Base-by-base conservation (phyloP, 2,329 filamentous ascomycete species). In the Beauveria asiatica region DNA sequence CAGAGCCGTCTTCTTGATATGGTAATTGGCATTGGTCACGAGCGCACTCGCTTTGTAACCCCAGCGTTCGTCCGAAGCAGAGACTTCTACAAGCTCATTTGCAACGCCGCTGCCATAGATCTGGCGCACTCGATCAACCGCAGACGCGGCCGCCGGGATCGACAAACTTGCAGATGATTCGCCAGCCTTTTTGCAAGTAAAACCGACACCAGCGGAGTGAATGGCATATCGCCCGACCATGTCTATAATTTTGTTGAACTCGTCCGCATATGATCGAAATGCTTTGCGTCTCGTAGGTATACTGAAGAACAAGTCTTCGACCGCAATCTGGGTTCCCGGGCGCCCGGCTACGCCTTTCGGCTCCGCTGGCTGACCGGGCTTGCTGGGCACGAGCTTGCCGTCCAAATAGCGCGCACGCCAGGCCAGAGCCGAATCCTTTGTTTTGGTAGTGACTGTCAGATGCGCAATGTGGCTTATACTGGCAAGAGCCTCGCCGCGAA, bases 391-490 rank as follows among this genome's bases (percentile, higher is more conserved):
- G 49, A 97, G 80, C 65, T 86, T 90, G 16, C 94, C 93, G 70
- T 90, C 87, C 21, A 89, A 84, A 70, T 96, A 99, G 65, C 90
- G 85, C 23, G 92, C 92, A 70, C 90, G 87, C 89, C 90, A 99
- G 17, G 94, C 94, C 73, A 91, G 89, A 66, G 85, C 87, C 0
- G 92, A 96, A 48, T 91, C 86, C 61, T 89, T 88, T 1, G 92
- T 97, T 72, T 92, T 95, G 8, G 95, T 99, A 1, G 93, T 97
- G 48, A 99, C 91, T 4, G 88, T 91, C 23, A 99, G 80, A 76
- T 99, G 95, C 39, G 95, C 93, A 67, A 99, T 97, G 71, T 99
- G 94, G 70, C 93, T 97, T 72, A 99, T 99, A 74, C 94, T 97
- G 16, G 94, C 94, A 59, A 99, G 77, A 3, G 94, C 94, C 74